These are phyloP conservation scores for Rhodotorula graminis DNA, from an alignment of 768 basidiomycete species.

Conservation along the genomic window DNA sequence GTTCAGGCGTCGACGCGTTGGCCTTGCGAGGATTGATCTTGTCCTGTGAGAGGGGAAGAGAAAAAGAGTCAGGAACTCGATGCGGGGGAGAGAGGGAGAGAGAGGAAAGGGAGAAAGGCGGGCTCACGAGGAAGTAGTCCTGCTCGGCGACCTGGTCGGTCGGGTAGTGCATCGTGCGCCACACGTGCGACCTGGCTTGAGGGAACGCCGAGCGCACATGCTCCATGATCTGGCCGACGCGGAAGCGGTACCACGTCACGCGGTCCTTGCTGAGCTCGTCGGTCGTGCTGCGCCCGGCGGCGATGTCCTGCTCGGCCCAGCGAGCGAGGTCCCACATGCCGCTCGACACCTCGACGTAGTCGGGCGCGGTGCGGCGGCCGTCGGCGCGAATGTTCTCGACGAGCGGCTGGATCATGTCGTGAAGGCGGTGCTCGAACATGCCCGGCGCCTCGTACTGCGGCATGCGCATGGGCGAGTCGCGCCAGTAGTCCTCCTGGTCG, in stretches of 20 bases:
- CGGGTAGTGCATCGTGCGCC: slow-evolving; percentile 38
- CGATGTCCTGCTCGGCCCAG: slow-evolving; percentile 41
- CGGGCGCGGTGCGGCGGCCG: slow-evolving; percentile 39
- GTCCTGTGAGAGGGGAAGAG: slow-evolving; percentile 12
- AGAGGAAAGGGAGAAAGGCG: background rate
- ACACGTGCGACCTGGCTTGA: slow-evolving; percentile 33
- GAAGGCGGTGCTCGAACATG: slow-evolving; percentile 41
- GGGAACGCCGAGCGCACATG: slow-evolving; percentile 36
- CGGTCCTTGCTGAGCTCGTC: slow-evolving; percentile 34
- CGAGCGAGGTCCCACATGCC: slow-evolving; percentile 42
- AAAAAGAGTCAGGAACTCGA: no score
- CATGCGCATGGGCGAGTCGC: slow-evolving; percentile 29
- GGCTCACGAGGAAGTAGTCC: slow-evolving; percentile 42
- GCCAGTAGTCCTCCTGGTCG: slow-evolving; percentile 43
- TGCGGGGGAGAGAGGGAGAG: no score
- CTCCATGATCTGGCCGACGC: slow-evolving; percentile 34
- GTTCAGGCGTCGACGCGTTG: slow-evolving; percentile 6
- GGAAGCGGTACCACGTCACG: slow-evolving; percentile 38
- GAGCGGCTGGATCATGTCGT: slow-evolving; percentile 34
- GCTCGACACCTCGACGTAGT: slow-evolving; percentile 40
- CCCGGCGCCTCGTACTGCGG: slow-evolving; percentile 40
- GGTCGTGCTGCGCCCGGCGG: slow-evolving; percentile 15
- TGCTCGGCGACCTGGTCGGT: slow-evolving; percentile 38
- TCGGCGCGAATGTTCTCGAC: slow-evolving; percentile 36
- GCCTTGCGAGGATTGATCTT: slow-evolving; percentile 29